Percentiles rank a stretch among this genome's conserved stretches.
Conservation (phyloP, 2,329 filamentous ascomycete genomes). For the Xylariales sp. region DNA sequence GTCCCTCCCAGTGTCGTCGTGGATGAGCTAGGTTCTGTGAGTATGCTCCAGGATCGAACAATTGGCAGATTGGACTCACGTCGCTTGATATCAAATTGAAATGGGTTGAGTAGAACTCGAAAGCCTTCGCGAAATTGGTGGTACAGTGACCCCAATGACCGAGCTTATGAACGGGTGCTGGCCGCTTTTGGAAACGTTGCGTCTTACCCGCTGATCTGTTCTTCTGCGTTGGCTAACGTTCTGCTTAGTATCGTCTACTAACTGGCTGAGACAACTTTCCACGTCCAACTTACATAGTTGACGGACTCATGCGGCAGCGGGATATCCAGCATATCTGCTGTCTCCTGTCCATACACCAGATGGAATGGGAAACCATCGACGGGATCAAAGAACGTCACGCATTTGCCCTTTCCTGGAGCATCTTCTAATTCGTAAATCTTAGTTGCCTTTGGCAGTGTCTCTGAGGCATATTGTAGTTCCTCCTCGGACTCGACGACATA, state of each 20-base stretch:
- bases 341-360: slow-evolving; percentile 49
- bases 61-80: slow-evolving; percentile 22
- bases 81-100: slow-evolving; percentile 51
- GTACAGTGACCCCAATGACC: slow-evolving; percentile 52
- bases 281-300: slow-evolving; percentile 36
- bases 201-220: slow-evolving; percentile 44
- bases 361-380: slow-evolving; percentile 55
- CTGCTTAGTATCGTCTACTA: not conserved
- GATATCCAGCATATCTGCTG: slow-evolving; percentile 30
- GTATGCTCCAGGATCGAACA: not conserved
- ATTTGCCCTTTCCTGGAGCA: slow-evolving; percentile 48
- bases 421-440: slow-evolving; percentile 42
- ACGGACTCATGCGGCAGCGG: slow-evolving; percentile 37
- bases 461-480: slow-evolving; percentile 47
- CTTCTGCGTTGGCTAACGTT: slow-evolving; percentile 36
- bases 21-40: slow-evolving; percentile 28
- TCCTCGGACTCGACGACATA: slow-evolving; percentile 53
- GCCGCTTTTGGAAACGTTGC: slow-evolving; percentile 47
- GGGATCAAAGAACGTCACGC: slow-evolving; percentile 47
- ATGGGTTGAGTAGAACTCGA: slow-evolving; percentile 43
- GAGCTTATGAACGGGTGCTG: slow-evolving; percentile 46
- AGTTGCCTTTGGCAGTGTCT: slow-evolving; percentile 41
- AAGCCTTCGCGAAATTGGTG: slow-evolving; percentile 43
- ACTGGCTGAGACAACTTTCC: not conserved
- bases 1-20: slow-evolving; percentile 32